Evolutionary conservation across 1,284 basidiomycete species (phyloP).

Genomic region (Ceratobasidium sp.): DNA sequence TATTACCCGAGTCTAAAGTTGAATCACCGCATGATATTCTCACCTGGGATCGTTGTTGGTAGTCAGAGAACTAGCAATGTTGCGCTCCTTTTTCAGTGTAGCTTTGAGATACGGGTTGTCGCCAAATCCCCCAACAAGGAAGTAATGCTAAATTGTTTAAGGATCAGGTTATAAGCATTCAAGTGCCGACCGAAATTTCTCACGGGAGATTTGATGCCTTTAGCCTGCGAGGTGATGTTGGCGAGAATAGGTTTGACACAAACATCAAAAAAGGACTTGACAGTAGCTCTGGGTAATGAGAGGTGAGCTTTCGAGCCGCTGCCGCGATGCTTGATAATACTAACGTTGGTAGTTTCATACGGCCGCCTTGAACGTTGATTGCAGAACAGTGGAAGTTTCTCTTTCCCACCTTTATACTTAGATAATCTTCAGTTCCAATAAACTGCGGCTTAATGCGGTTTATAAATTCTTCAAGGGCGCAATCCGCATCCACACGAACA

Average conservation of each 20-base stretch:
- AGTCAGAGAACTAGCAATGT: background rate
- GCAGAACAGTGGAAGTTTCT: too few species aligned
- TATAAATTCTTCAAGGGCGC: constrained; percentile 1
- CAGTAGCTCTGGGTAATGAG: background rate
- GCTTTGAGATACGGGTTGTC: constrained; percentile 31
- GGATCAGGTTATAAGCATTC: too few species aligned
- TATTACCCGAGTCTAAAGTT: too few species aligned
- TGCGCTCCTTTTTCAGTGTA: background rate
- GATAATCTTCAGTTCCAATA: too few species aligned
- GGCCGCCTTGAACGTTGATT: too few species aligned
- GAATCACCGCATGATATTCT: too few species aligned
- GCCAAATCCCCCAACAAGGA: constrained; percentile 40
- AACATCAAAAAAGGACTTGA: constrained; percentile 36
- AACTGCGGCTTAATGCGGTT: background rate
- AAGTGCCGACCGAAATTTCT: too few species aligned
- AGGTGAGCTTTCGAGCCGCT: too few species aligned
- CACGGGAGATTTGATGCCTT: background rate
- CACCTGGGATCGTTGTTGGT: background rate
- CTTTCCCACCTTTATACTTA: too few species aligned
- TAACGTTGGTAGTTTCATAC: background rate
- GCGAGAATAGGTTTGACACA: background rate
- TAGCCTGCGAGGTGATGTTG: background rate
- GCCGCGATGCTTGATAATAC: background rate
- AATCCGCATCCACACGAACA: background rate
- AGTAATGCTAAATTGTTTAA: constrained; percentile 37